Evolutionary conservation across 306 rosid species (phyloP).

Genomic region (Begonia masoniana): DNA sequence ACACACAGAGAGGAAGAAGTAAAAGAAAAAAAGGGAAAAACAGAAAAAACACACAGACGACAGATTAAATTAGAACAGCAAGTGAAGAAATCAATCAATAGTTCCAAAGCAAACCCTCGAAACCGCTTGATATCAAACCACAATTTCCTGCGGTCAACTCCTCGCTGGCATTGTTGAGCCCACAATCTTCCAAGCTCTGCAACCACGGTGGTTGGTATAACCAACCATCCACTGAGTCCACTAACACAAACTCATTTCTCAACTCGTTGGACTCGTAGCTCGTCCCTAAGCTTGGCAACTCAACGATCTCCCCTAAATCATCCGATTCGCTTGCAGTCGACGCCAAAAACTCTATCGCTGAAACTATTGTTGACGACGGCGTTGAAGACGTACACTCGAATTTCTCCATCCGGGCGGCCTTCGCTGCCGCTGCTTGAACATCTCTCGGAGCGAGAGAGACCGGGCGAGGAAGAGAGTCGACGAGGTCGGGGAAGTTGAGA

Average conservation of each 20-base stretch:
- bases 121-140: conserved; percentile 10
- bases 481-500: conserved; percentile 79
- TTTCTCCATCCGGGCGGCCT: conserved; percentile 74
- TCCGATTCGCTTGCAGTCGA: conserved; percentile 17
- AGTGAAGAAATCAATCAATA: conserved; percentile 4
- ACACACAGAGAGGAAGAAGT: background rate
- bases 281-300: conserved; percentile 51
- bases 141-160: background rate
- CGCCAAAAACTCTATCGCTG: conserved; percentile 18
- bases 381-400: conserved; percentile 17
- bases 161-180: conserved; percentile 1
- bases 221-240: conserved; percentile 53
- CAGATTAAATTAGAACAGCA: background rate
- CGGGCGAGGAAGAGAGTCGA: conserved; percentile 63
- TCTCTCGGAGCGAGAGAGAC: conserved; percentile 63
- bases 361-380: conserved; percentile 20
- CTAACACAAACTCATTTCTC: conserved; percentile 41
- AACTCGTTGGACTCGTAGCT: conserved; percentile 20
- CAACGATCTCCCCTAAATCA: conserved; percentile 57
- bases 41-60: background rate
- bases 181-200: conserved; percentile 28
- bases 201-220: conserved; percentile 50
- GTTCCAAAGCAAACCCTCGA: conserved; percentile 37
- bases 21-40: background rate
- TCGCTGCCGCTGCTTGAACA: conserved; percentile 74